These are phyloP conservation scores for Rhypophila decipiens DNA, from an alignment of 495 filamentous ascomycete species.

Conservation along the genomic window DNA sequence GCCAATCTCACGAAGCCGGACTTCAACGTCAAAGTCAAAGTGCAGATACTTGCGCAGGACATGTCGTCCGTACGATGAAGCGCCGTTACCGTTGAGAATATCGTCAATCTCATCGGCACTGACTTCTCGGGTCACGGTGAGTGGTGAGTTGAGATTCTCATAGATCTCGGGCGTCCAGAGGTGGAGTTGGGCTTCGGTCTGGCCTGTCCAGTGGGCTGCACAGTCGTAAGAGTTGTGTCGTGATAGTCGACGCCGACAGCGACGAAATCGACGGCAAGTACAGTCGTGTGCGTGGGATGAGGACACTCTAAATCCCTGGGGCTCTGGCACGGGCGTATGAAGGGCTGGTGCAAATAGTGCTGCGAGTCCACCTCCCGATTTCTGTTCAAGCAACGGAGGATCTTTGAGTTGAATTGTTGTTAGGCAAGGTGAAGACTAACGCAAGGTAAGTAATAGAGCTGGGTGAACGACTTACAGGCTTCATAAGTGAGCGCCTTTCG, in stretches of 20 bases:
- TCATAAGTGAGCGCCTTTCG: constrained; percentile 16
- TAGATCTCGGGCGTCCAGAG: constrained; percentile 24
- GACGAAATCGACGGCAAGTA: constrained; percentile 5
- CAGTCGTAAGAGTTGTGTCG: constrained; percentile 10
- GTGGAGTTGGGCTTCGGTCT: constrained; percentile 20
- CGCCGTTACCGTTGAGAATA: constrained; percentile 4
- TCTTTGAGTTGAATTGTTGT: too few relatives aligned
- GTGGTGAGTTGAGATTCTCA: constrained; percentile 15
- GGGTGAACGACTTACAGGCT: constrained; percentile 6
- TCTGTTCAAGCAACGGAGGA: constrained; percentile 2
- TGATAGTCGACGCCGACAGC: constrained; percentile 8
- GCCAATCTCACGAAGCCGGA: constrained; percentile 17
- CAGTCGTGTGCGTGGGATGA: constrained; percentile 9
- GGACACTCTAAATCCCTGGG: constrained; percentile 11
- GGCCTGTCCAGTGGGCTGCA: constrained; percentile 16
- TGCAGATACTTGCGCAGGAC: constrained; percentile 13
- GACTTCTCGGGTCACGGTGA: constrained; percentile 15
- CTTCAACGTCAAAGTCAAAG: constrained; percentile 20
- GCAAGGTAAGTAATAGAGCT: neutral
- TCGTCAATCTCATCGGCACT: constrained; percentile 11
- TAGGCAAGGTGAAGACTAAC: neutral
- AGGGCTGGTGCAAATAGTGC: too few relatives aligned
- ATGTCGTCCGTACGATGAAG: neutral
- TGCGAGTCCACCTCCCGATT: neutral
- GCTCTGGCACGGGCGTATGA: neutral